Evolutionary conservation across 345 rosid genomes (phyloP), one percentile per base, ranked within the genome.

Genomic region (Acer negundo): DNA sequence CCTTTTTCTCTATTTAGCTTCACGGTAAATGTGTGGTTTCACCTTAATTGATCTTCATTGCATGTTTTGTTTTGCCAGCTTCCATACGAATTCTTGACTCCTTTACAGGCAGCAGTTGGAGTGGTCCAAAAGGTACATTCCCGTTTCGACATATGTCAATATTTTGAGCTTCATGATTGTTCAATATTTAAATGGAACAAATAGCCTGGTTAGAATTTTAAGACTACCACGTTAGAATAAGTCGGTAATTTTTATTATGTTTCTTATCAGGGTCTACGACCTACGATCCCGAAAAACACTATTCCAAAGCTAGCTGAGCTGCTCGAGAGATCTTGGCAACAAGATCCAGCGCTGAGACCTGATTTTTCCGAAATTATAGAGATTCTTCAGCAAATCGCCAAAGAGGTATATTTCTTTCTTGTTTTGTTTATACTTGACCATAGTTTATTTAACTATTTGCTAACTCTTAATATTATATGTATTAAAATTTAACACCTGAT

Each of bases 91-190:
- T 91, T 84, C 86, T 78, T 93, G 82, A 96, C 99, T 77, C 99
- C 99, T 58, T 84, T 93, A 82, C 97, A 96, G 82, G 99, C 99
- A 63, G 99, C 99, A 8, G 95, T 96, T 73, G 98, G 97, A 58
- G 99, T 92, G 61, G 99, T 96, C 79, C 98, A 96, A 79, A 94
- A 94, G 98, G 99, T 95, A 87, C 62, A 35, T 11, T 20, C 19
- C 40, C 31, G 20, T 35, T 61, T 66, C 67, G 6, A 9, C n/a
- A 19, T 67, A 42, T 35, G 11, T 42, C n/a, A n/a, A 42, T 38
- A 4, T 67, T 1, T 38, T 38, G 69, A 66, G 38, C 12, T 7
- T 24, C 10, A 23, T 23, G 38, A 62, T 35, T 35, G 38, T 35
- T 5, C 31, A 28, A 15, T 62, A 19, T 7, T 0, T 40, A 6